Evolutionary conservation across 805 yeast genomes (phyloP), one percentile per base, ranked within the genome.

Genomic region (Wickerhamomyces alni): DNA sequence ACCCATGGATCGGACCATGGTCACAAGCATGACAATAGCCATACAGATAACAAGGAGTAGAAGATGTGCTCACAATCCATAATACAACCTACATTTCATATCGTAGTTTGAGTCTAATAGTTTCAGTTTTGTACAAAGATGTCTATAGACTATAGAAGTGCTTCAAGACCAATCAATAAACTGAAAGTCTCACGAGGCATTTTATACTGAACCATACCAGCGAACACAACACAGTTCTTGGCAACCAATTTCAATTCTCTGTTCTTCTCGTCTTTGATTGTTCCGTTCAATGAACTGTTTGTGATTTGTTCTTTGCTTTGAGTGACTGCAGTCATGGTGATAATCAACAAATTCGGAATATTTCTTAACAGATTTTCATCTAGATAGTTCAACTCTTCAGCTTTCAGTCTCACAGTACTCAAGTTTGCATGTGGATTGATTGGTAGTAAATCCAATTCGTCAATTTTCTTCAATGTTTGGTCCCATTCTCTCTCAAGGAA

Each of bases 181-280:
- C 85, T 77, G 57, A 84, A 87, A 0, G 87, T 80, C 51, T 87
- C 95, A 40, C 72, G 65, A 8, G 96, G 95, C 94, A 89, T 87
- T 58, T 83, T 81, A 62, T 85, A 88, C 63, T 87, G 95, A 28
- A 89, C 82, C 80, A 91, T 83, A 44, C 97, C 98, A 7, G 97
- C 95, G 59, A 83, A 91, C 3, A 89, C 77, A 88, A 89, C 87
- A 61, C 95, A 84, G 61, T 87, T 87, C 59, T 79, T 82, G 2
- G 95, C 87, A 46, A 82, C 70, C 45, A 72, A 72, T 37, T 69
- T 69, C 54, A 87, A 64, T 31, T 76, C 74, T 3, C 60, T 66
- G 17, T 74, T 61, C 55, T 80, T 83, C 41, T 73, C 76, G 31
- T 69, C 72, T 42, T 73, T 74, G 11, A 74, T 66, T 2, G 67